Evolutionary conservation across 78 protist species (phyloP).

Genomic region (Diacronema lutheri): DNA sequence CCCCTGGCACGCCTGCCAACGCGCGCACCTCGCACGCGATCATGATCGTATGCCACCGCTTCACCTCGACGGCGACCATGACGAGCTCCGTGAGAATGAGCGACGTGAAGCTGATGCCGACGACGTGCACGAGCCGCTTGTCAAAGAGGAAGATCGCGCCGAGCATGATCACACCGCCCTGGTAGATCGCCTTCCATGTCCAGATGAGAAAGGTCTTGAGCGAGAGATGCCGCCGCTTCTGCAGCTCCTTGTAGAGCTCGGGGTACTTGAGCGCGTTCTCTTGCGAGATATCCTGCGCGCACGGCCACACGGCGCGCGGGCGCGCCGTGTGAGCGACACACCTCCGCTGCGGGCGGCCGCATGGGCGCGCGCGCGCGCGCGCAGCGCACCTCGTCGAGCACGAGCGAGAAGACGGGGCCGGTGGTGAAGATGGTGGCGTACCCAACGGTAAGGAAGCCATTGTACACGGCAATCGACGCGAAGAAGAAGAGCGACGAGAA

Average conservation of each 20-base stretch:
- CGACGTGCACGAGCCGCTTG: constrained; percentile 70
- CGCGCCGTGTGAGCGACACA: no score
- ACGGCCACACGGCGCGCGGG: no score
- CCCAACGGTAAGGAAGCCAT: constrained; percentile 63
- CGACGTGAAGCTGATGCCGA: constrained; percentile 92
- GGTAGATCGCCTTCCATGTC: constrained; percentile 83
- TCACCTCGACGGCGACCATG: constrained; percentile 82
- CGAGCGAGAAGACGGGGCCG: constrained; percentile 73
- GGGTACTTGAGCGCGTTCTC: constrained; percentile 77
- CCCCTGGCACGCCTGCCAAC: background rate
- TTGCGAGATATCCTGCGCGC: constrained; percentile 36
- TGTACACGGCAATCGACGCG: constrained; percentile 86
- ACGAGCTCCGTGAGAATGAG: constrained; percentile 90
- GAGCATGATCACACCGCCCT: constrained; percentile 41
- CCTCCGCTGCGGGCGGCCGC: no score
- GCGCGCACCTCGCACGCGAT: background rate
- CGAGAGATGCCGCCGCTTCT: constrained; percentile 84
- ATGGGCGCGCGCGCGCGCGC: no score
- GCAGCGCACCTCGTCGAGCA: constrained; percentile 32
- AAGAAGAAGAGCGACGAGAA: constrained; percentile 90
- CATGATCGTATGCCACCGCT: constrained; percentile 38
- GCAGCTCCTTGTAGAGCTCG: constrained; percentile 88
- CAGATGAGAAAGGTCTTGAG: constrained; percentile 82
- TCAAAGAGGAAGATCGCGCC: constrained; percentile 68
- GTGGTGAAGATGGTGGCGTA: constrained; percentile 91